A percentile compares a stretch with the other conserved stretches of the same genome.
Evolutionary conservation across 2,329 filamentous ascomycete species (phyloP).

Genomic region (Claviceps humidiphila): DNA sequence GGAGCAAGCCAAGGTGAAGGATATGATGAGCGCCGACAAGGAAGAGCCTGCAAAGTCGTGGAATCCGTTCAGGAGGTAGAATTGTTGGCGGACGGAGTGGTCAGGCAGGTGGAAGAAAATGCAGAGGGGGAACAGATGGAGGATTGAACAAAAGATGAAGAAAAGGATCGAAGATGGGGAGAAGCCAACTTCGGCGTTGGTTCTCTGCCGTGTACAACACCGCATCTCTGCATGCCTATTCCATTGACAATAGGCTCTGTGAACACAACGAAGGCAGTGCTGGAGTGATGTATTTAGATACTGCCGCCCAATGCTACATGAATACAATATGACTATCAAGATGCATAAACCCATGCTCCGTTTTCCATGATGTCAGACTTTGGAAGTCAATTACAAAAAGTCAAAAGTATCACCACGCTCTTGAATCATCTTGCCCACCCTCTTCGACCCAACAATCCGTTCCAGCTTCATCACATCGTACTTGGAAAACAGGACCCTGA

Average conservation of each 20-base stretch:
- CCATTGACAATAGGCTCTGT: background rate
- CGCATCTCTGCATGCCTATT: background rate
- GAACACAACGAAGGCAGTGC: background rate
- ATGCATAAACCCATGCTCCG: background rate
- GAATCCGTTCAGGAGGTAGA: slow-evolving; percentile 1
- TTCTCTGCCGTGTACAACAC: background rate
- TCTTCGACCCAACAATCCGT: slow-evolving; percentile 68
- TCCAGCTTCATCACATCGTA: slow-evolving; percentile 87
- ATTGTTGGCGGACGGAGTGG: background rate
- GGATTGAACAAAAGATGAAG: background rate
- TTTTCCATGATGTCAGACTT: too few species aligned
- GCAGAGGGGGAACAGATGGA: background rate
- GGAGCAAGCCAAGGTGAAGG: slow-evolving; percentile 19
- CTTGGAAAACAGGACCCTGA: slow-evolving; percentile 62
- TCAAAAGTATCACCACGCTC: slow-evolving; percentile 88
- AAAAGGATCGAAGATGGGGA: background rate
- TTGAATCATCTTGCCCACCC: slow-evolving; percentile 70
- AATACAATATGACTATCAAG: background rate
- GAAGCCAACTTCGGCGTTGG: background rate
- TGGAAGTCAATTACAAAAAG: slow-evolving; percentile 48
- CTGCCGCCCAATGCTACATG: background rate
- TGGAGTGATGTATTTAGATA: background rate
- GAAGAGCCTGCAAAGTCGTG: slow-evolving; percentile 13
- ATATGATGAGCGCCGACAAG: slow-evolving; percentile 19
- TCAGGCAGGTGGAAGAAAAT: background rate